Percentiles rank a stretch among this genome's conserved stretches.
Evolutionary conservation across 768 basidiomycete genomes (phyloP).

Genomic region (Pulveroboletus ravenelii): DNA sequence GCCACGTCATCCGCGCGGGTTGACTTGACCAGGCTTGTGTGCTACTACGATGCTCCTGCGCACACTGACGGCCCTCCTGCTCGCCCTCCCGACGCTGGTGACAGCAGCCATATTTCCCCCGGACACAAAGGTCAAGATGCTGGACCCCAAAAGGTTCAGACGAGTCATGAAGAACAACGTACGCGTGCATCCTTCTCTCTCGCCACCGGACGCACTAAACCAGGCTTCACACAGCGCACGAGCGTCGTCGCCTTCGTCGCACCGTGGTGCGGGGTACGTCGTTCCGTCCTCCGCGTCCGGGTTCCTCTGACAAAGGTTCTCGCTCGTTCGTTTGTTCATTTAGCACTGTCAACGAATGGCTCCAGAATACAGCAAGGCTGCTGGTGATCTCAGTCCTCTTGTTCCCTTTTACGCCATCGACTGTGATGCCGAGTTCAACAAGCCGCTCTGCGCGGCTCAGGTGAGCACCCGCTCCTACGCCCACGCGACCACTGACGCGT

Average conservation of each 20-base stretch:
- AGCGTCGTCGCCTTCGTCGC: slow-evolving; percentile 87
- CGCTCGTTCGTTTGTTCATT: not conserved
- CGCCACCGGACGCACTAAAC: not conserved
- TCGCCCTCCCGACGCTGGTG: slow-evolving; percentile 34
- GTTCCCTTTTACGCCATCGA: slow-evolving; percentile 91
- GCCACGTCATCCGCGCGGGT: slow-evolving; percentile 11
- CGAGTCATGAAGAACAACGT: slow-evolving; percentile 74
- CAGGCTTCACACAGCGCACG: slow-evolving; percentile 48
- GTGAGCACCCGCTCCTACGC: slow-evolving; percentile 25
- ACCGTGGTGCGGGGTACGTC: slow-evolving; percentile 85
- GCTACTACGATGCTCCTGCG: slow-evolving; percentile 24
- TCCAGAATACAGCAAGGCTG: slow-evolving; percentile 83
- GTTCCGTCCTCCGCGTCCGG: not conserved
- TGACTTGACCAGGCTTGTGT: not conserved
- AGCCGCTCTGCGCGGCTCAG: slow-evolving; percentile 76
- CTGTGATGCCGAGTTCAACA: slow-evolving; percentile 81
- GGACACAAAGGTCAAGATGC: slow-evolving; percentile 63
- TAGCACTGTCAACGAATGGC: slow-evolving; percentile 80
- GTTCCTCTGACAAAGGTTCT: not conserved
- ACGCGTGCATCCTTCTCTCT: slow-evolving; percentile 25
- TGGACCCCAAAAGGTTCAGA: slow-evolving; percentile 67
- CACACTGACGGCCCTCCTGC: slow-evolving; percentile 12
- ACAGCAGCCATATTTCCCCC: slow-evolving; percentile 45
- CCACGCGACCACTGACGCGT: not conserved
- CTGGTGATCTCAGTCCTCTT: slow-evolving; percentile 70